phyloP scores from a whole-genome alignment of 768 basidiomycete species.

The Phanerochaete carnosa region DNA sequence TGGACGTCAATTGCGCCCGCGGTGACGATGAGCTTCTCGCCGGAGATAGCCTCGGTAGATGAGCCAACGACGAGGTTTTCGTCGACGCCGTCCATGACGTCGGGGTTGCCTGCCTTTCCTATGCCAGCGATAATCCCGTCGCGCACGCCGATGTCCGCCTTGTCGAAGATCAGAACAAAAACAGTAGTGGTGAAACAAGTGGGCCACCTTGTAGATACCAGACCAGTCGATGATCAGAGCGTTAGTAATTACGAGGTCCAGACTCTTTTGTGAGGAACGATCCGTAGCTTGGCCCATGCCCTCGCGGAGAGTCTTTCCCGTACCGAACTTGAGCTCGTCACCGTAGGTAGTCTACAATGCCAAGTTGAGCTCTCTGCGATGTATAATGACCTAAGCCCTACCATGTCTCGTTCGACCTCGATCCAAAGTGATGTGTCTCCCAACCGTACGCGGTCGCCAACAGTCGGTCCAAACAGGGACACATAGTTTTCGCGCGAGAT shows the following conservation, averaged over 20 bases:
- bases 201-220: constrained; percentile 81
- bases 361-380: background rate
- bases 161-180: background rate
- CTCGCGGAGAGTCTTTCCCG: constrained; percentile 92
- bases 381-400: constrained; percentile 21
- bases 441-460: constrained; percentile 82
- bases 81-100: constrained; percentile 81
- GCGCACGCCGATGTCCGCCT: constrained; percentile 96
- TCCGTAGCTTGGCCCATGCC: constrained; percentile 95
- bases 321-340: constrained; percentile 97
- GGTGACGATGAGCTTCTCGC: constrained; percentile 91
- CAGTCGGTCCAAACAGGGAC: constrained; percentile 94
- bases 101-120: constrained; percentile 96
- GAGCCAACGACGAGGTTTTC: constrained; percentile 78
- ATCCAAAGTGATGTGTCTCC: constrained; percentile 92
- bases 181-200: background rate
- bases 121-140: constrained; percentile 78
- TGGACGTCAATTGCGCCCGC: constrained; percentile 93
- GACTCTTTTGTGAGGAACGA: constrained; percentile 55
- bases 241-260: constrained; percentile 95
- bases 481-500: constrained; percentile 75
- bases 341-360: constrained; percentile 73
- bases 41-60: constrained; percentile 93
- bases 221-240: constrained; percentile 93
- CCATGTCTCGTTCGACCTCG: constrained; percentile 84